Percentiles rank a stretch among this genome's conserved stretches.
Evolutionary conservation across 179 eudicot species (phyloP).

Genomic region (Patellifolia procumbens): DNA sequence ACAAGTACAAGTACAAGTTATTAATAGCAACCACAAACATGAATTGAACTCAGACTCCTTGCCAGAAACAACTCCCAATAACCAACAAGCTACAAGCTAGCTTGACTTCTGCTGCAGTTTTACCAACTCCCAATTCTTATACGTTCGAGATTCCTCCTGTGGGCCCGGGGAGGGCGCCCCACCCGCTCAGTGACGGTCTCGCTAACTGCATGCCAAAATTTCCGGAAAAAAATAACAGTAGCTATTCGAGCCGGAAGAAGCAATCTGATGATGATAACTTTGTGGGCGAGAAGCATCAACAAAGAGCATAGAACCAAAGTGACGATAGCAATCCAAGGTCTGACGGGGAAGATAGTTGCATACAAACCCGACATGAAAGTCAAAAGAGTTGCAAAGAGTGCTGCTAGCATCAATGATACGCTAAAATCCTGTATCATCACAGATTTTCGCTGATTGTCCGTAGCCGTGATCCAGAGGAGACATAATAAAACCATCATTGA

Average conservation of each 20-base stretch:
- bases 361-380: conserved; percentile 24
- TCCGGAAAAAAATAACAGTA: not conserved
- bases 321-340: conserved; percentile 16
- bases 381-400: conserved; percentile 19
- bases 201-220: no score
- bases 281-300: conserved; percentile 18
- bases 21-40: no score
- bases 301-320: not conserved
- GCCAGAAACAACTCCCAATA: no score
- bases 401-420: not conserved
- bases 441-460: not conserved
- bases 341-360: not conserved
- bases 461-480: conserved; percentile 28
- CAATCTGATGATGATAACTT: not conserved
- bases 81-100: no score
- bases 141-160: no score
- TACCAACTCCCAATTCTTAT: no score
- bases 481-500: conserved; percentile 26
- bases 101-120: no score
- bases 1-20: no score
- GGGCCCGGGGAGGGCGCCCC: no score
- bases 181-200: no score
- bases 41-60: no score
- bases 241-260: not conserved
- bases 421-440: conserved; percentile 21